These are phyloP conservation scores for Naumovozyma dairenensis DNA, from an alignment of 805 yeast genomes.

Conservation along the genomic window DNA sequence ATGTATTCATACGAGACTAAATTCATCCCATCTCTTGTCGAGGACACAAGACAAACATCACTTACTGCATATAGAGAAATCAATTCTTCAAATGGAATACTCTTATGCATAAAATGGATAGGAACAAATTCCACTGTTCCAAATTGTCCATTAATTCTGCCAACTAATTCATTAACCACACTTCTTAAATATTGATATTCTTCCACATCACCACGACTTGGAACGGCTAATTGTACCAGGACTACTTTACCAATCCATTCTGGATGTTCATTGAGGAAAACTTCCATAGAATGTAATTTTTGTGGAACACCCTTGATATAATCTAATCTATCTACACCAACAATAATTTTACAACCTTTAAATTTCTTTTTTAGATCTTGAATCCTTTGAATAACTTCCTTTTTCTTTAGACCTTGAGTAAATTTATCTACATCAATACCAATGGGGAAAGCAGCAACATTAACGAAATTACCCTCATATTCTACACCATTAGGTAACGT, in stretches of 20 bases:
- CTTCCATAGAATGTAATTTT: slow-evolving; percentile 88
- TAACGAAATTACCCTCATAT: slow-evolving; percentile 60
- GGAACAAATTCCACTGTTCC: slow-evolving; percentile 97
- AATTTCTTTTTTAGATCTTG: slow-evolving; percentile 53
- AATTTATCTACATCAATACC: slow-evolving; percentile 94
- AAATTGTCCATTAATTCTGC: slow-evolving; percentile 87
- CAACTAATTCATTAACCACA: slow-evolving; percentile 88
- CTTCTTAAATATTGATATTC: slow-evolving; percentile 89
- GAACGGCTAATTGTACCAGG: slow-evolving; percentile 90
- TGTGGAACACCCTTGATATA: slow-evolving; percentile 97
- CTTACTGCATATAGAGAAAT: slow-evolving; percentile 74
- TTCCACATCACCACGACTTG: slow-evolving; percentile 93
- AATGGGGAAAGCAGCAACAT: slow-evolving; percentile 91
- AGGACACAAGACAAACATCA: slow-evolving; percentile 83
- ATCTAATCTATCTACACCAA: slow-evolving; percentile 91
- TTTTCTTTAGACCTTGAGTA: slow-evolving; percentile 58
- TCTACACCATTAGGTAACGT: slow-evolving; percentile 86
- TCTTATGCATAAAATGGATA: slow-evolving; percentile 87
- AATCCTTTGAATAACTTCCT: slow-evolving; percentile 55
- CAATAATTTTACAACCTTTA: slow-evolving; percentile 67
- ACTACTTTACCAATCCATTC: slow-evolving; percentile 97
- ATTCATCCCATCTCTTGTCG: slow-evolving; percentile 97
- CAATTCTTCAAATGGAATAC: slow-evolving; percentile 81
- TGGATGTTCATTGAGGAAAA: slow-evolving; percentile 81
- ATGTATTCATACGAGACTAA: slow-evolving; percentile 90